Evolutionary conservation across 2,329 filamentous ascomycete genomes (phyloP).

Genomic region (Cercospora canescens): DNA sequence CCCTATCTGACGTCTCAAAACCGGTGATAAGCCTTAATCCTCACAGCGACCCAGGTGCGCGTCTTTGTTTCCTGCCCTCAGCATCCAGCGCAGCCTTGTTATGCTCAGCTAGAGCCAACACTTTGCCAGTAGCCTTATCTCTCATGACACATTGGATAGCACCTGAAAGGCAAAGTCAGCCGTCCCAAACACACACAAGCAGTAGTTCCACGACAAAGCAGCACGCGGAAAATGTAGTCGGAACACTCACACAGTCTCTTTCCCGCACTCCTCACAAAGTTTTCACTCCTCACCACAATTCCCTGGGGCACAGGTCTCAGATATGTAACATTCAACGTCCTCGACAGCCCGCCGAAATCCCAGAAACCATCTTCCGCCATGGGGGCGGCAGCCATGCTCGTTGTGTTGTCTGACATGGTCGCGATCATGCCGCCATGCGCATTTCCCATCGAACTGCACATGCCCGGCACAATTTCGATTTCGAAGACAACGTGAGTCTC

Average conservation of each 20-base stretch:
- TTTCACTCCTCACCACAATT: constrained; percentile 40
- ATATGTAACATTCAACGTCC: constrained; percentile 46
- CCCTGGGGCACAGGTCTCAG: constrained; percentile 42
- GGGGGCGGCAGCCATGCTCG: constrained; percentile 35
- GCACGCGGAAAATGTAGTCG: too few species aligned
- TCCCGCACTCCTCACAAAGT: constrained; percentile 44
- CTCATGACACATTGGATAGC: constrained; percentile 19
- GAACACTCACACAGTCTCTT: constrained; percentile 37
- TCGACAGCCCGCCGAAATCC: constrained; percentile 41
- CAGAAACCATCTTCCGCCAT: constrained; percentile 31
- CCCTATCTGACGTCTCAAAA: background rate
- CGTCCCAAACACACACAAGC: background rate
- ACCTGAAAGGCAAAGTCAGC: background rate
- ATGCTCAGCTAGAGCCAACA: constrained; percentile 19
- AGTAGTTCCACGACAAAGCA: background rate
- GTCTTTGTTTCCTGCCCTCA: background rate
- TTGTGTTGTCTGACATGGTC: constrained; percentile 56
- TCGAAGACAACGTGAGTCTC: constrained; percentile 14
- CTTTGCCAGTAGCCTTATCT: constrained; percentile 18
- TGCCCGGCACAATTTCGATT: constrained; percentile 7
- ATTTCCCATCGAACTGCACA: constrained; percentile 22
- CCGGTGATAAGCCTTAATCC: background rate
- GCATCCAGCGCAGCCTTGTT: constrained; percentile 17
- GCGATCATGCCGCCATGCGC: constrained; percentile 47
- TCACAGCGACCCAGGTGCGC: background rate